phyloP scores from a whole-genome alignment of 768 basidiomycete genomes.

The Kwoniella heveanensis region DNA sequence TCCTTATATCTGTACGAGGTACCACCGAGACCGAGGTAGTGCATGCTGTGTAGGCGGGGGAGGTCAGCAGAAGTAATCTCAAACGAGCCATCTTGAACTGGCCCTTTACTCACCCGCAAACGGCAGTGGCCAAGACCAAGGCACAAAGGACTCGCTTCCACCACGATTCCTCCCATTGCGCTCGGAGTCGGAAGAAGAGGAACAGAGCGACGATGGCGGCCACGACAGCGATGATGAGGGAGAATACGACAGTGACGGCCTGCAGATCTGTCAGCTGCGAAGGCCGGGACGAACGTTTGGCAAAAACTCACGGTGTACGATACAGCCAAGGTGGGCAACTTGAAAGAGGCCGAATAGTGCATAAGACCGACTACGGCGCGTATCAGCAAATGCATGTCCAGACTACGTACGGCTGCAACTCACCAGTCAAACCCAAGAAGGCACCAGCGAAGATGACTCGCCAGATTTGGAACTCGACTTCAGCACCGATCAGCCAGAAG shows the following conservation, averaged over 20 bases:
- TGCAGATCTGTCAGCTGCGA: too few species aligned
- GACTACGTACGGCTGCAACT: conserved; percentile 11
- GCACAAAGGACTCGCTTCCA: conserved; percentile 50
- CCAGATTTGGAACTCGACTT: conserved; percentile 46
- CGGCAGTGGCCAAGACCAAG: conserved; percentile 51
- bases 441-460: conserved; percentile 49
- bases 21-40: conserved; percentile 57
- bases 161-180: conserved; percentile 55
- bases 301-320: conserved; percentile 43
- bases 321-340: conserved; percentile 43
- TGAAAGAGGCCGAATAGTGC: conserved; percentile 57
- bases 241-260: conserved; percentile 53
- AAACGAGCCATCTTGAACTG: too few species aligned
- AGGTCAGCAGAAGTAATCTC: conserved; percentile 1
- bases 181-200: conserved; percentile 54
- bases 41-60: conserved; percentile 43
- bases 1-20: conserved; percentile 45
- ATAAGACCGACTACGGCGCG: conserved; percentile 43
- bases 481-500: conserved; percentile 54
- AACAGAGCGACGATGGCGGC: conserved; percentile 54
- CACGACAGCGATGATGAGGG: conserved; percentile 53
- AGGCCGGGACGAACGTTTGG: too few species aligned
- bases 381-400: conserved; percentile 7
- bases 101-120: conserved; percentile 46
- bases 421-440: conserved; percentile 53